Evolutionary conservation across 208 protist species (phyloP).

Genomic region (Crithidia fasciculata): DNA sequence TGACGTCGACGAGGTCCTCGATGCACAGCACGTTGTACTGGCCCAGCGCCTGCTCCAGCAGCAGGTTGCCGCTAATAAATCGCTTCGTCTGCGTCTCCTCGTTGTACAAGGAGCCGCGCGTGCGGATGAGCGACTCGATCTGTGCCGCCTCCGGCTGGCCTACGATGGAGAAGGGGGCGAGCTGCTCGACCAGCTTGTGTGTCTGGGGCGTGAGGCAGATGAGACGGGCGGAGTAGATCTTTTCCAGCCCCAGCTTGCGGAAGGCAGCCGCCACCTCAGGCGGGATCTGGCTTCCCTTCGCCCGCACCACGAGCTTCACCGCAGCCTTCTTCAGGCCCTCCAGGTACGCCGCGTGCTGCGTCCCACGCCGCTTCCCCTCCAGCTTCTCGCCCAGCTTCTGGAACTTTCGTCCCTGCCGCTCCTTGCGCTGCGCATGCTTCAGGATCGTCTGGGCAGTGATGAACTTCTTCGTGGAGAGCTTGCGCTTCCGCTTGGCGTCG

Average conservation of each 20-base stretch:
- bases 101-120: constrained; percentile 79
- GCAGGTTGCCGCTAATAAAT: constrained; percentile 87
- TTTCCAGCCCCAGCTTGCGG: constrained; percentile 60
- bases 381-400: constrained; percentile 85
- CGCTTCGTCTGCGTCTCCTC: constrained; percentile 68
- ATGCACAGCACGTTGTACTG: constrained; percentile 89
- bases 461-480: constrained; percentile 88
- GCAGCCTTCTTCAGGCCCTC: constrained; percentile 51
- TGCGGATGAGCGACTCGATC: constrained; percentile 83
- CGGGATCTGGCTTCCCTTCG: constrained; percentile 82
- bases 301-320: constrained; percentile 78
- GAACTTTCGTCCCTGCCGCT: constrained; percentile 69
- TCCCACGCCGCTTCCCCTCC: constrained; percentile 47
- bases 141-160: constrained; percentile 79
- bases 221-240: constrained; percentile 85
- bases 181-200: constrained; percentile 75
- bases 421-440: constrained; percentile 82
- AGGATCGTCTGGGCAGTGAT: constrained; percentile 85
- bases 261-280: constrained; percentile 78
- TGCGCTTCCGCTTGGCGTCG: constrained; percentile 84
- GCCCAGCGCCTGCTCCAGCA: constrained; percentile 87
- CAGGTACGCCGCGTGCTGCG: constrained; percentile 35
- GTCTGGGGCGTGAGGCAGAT: constrained; percentile 59
- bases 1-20: constrained; percentile 86
- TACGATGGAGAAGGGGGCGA: constrained; percentile 80